Conservation (phyloP, 768 basidiomycete genomes). For the Lyophyllum shimeji region DNA sequence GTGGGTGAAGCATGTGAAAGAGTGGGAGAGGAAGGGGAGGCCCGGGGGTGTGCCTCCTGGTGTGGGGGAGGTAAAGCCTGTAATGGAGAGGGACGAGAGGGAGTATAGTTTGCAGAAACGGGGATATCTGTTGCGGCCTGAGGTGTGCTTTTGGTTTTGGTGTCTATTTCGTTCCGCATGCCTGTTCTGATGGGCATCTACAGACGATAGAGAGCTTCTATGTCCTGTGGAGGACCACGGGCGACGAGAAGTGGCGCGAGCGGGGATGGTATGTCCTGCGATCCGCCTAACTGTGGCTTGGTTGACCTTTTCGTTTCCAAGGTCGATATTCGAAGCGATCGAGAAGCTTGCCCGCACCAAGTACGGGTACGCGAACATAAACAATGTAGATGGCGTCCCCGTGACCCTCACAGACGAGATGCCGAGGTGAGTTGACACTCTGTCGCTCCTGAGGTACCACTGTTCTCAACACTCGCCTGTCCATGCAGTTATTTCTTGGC, state of each 20-base stretch:
- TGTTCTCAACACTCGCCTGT: background rate
- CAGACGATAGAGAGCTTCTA: conserved; percentile 56
- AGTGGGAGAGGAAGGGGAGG: conserved; percentile 43
- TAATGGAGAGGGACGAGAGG: conserved; percentile 17
- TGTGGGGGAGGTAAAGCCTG: conserved; percentile 22
- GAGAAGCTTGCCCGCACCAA: conserved; percentile 43
- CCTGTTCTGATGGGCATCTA: background rate
- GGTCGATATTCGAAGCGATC: conserved; percentile 46
- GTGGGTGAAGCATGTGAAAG: conserved; percentile 39
- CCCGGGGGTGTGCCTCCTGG: conserved; percentile 34
- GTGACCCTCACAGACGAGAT: conserved; percentile 41
- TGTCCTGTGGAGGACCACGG: conserved; percentile 52
- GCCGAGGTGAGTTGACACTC: conserved; percentile 45
- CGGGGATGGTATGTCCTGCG: conserved; percentile 41
- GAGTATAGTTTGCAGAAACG: conserved; percentile 38
- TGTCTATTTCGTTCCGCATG: background rate
- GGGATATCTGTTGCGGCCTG: conserved; percentile 46
- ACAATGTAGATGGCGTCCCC: conserved; percentile 31
- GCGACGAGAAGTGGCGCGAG: conserved; percentile 50
- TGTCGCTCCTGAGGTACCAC: conserved; percentile 4
- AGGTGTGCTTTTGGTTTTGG: conserved; percentile 34
- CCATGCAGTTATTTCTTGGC: conserved; percentile 42
- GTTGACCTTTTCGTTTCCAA: conserved; percentile 6
- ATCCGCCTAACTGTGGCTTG: background rate
- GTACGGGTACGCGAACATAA: conserved; percentile 46